These are phyloP conservation scores for Monilinia vaccinii-corymbosi DNA, from an alignment of 2,329 filamentous ascomycete genomes.

Conservation along the genomic window DNA sequence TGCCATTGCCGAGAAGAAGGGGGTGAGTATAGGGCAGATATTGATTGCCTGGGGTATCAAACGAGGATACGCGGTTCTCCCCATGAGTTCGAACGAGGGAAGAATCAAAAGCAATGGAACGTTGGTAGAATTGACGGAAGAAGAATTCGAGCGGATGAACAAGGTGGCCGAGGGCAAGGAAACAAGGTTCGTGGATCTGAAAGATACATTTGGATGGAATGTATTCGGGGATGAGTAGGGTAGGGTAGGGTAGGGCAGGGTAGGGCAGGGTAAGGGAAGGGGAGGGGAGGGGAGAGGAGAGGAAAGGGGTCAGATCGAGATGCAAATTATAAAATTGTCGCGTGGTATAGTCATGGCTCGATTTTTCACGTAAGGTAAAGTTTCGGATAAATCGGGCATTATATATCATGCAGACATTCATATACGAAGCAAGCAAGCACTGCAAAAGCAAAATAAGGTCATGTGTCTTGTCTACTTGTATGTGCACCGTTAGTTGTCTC, in stretches of 20 bases:
- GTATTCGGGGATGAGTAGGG: slow-evolving; percentile 29
- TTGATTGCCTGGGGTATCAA: slow-evolving; percentile 63
- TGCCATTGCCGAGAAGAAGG: slow-evolving; percentile 52
- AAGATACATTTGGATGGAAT: slow-evolving; percentile 65
- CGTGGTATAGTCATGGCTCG: no score
- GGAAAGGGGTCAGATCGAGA: no score
- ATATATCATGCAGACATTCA: not conserved
- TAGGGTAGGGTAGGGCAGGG: no score
- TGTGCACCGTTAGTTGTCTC: no score
- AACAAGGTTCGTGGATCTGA: slow-evolving; percentile 69
- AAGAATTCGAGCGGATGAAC: slow-evolving; percentile 48
- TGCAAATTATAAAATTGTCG: no score
- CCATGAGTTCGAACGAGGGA: slow-evolving; percentile 59
- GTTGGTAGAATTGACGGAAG: slow-evolving; percentile 52
- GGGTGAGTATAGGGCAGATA: slow-evolving; percentile 49
- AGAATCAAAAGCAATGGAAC: slow-evolving; percentile 62
- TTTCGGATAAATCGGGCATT: not conserved
- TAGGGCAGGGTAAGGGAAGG: no score
- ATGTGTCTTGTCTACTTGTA: not conserved
- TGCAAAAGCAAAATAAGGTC: not conserved
- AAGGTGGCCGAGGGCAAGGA: slow-evolving; percentile 54
- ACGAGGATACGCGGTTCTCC: slow-evolving; percentile 58
- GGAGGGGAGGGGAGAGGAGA: no score
- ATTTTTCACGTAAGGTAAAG: not conserved
- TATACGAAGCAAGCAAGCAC: not conserved